phyloP scores from a whole-genome alignment of 179 eudicot species.

The Pouteria campechiana region DNA sequence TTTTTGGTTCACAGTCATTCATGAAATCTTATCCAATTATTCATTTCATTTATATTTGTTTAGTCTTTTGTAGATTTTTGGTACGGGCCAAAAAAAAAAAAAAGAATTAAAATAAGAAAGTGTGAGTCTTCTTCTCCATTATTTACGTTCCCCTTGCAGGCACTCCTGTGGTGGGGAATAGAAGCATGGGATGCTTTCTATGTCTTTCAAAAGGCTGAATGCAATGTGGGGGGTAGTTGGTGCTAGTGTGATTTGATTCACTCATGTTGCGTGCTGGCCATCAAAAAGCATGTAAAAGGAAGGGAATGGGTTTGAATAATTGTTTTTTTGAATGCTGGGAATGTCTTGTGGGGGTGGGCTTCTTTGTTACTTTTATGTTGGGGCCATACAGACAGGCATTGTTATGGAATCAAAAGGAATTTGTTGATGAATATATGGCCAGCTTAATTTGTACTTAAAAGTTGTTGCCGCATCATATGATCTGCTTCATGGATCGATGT shows the following conservation, averaged over 20 bases:
- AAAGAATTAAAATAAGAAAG: too few relatives aligned
- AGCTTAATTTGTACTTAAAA: too few relatives aligned
- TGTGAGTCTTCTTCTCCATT: too few relatives aligned
- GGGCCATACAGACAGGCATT: too few relatives aligned
- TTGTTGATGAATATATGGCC: too few relatives aligned
- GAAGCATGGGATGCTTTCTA: constrained; percentile 13
- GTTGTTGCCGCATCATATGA: too few relatives aligned
- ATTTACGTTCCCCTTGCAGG: constrained; percentile 1
- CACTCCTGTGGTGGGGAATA: constrained; percentile 3
- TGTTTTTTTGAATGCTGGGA: constrained; percentile 6
- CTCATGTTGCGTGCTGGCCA: constrained; percentile 11
- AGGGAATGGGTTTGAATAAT: constrained; percentile 1
- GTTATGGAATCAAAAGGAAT: too few relatives aligned
- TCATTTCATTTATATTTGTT: neutral
- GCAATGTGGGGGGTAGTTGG: constrained; percentile 7
- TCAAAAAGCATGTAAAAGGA: constrained; percentile 4
- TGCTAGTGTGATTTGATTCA: constrained; percentile 18
- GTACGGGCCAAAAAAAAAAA: neutral
- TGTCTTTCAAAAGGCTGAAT: constrained; percentile 12
- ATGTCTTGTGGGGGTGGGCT: constrained; percentile 3
- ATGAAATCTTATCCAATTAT: constrained; percentile 1
- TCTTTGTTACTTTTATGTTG: neutral
- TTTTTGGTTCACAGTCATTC: constrained; percentile 6
- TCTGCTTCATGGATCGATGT: too few relatives aligned
- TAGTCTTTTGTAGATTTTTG: neutral